Conservation (phyloP, 495 filamentous ascomycete species). For the Baudoinia panamericana region DNA sequence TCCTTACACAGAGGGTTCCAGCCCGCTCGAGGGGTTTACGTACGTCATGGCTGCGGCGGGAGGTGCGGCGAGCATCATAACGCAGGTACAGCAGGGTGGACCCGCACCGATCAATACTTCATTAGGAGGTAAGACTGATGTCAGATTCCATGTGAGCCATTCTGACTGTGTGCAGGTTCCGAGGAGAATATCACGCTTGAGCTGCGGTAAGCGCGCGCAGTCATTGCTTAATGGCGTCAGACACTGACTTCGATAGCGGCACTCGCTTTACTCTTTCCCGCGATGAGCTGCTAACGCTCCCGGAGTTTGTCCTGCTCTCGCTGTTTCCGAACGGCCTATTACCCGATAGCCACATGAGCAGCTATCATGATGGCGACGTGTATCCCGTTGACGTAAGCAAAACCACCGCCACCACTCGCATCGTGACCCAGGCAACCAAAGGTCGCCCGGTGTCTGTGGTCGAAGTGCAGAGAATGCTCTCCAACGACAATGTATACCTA, state of each 20-base stretch:
- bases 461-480: conserved; percentile 21
- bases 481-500: conserved; percentile 39
- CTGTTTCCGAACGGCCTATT: conserved; percentile 96
- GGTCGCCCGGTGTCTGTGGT: conserved; percentile 26
- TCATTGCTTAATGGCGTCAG: background rate
- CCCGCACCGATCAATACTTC: conserved; percentile 65
- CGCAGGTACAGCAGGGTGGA: conserved; percentile 89
- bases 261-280: conserved; percentile 85
- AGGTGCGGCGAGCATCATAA: conserved; percentile 95
- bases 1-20: conserved; percentile 87
- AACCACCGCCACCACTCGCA: conserved; percentile 17
- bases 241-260: conserved; percentile 43
- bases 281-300: conserved; percentile 87
- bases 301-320: conserved; percentile 97
- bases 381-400: conserved; percentile 90
- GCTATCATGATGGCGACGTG: conserved; percentile 81
- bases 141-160: background rate
- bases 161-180: conserved; percentile 48
- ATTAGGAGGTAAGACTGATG: conserved; percentile 53
- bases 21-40: conserved; percentile 82
- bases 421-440: conserved; percentile 15
- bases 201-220: conserved; percentile 1
- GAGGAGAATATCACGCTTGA: conserved; percentile 77
- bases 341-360: conserved; percentile 90
- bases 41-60: conserved; percentile 97